Evolutionary conservation across 1,284 basidiomycete genomes (phyloP), one percentile per base, ranked within the genome.

Genomic region (Porogramme epimiltina): DNA sequence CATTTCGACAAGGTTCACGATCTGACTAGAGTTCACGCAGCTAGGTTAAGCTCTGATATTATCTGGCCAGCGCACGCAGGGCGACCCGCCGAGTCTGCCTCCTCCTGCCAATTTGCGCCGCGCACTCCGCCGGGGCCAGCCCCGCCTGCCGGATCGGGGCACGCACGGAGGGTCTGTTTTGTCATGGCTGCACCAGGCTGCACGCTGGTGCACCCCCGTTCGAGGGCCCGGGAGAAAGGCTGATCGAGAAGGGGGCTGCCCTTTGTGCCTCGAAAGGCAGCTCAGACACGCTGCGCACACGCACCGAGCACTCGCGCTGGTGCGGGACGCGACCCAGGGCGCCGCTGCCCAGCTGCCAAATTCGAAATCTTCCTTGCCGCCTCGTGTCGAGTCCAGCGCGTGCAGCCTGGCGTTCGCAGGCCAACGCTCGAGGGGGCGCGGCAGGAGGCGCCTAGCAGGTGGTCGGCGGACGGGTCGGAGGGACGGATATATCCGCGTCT

Each of bases 281-380:
- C 65, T 69, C 66, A 69, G 74, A 78, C 82, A 82, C 74, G 83
- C 80, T 73, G 75, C 70, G 71, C 73, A 72, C 84, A 84, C 80
- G 85, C 79, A 62, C 77, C 68, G 72, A 73, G 77, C 79, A 82
- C 73, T 72, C 80, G 74, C 71, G 78, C 82, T 78, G 82, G 85
- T 78, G 70, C 75, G 76, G 78, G 82, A 75, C 77, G 80, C 80
- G 75, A 72, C 68, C 79, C 81, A 76, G 68, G 67, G 63, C 73
- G 64, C 72, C 69, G 77, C 73, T 65, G 67, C 79, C 55, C 55
- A 78, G 69, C 68, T 89, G 69, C 86, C 82, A 73, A 74, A 82
- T 80, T 68, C 36, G 68, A 72, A 72, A 58, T 67, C 60, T 59
- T 67, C 66, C 64, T 64, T 41, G 51, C n/a, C 58, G 67, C 69